Conservation (phyloP, 495 filamentous ascomycete genomes). For the Apodospora peruviana region DNA sequence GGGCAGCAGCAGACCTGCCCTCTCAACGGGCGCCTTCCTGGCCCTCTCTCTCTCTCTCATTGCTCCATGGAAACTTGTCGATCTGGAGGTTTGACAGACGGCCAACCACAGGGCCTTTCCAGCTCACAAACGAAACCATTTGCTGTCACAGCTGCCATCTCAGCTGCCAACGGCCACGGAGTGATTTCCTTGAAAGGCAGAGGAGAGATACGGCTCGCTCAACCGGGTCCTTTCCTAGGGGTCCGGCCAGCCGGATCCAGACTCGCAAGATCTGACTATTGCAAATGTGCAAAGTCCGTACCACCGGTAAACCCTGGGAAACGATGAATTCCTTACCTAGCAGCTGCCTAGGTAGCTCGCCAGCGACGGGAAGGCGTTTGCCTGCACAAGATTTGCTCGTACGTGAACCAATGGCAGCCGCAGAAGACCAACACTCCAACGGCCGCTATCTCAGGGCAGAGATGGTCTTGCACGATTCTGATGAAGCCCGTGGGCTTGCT, state of each 20-base stretch:
- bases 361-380: too few species aligned
- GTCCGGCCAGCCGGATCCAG: not conserved
- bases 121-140: not conserved
- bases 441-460: constrained; percentile 5
- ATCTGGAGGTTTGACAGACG: too few species aligned
- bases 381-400: too few species aligned
- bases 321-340: too few species aligned
- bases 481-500: not conserved
- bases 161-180: constrained; percentile 5
- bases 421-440: constrained; percentile 5
- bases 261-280: not conserved
- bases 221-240: not conserved
- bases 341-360: too few species aligned
- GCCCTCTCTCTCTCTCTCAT: too few species aligned
- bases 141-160: not conserved
- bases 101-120: not conserved
- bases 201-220: not conserved
- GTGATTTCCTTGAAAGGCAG: constrained; percentile 9
- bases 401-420: constrained; percentile 7
- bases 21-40: too few species aligned
- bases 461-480: not conserved
- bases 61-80: too few species aligned
- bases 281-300: not conserved
- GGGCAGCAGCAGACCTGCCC: too few species aligned
- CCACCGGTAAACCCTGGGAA: not conserved